Evolutionary conservation across 192 early-diverging fungal genomes (phyloP).

Genomic region (Dimargaris verticillata): DNA sequence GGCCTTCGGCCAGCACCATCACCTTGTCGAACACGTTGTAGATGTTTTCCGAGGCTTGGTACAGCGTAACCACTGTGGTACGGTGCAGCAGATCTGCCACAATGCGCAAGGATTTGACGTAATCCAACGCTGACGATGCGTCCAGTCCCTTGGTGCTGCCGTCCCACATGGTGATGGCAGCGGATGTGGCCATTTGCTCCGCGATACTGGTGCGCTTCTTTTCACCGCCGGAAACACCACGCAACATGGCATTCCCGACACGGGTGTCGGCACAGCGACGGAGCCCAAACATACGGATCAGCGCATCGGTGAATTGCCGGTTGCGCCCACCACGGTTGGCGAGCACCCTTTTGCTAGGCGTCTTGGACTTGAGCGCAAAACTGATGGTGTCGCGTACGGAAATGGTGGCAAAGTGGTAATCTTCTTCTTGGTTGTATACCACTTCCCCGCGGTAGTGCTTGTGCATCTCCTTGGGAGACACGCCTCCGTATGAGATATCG

Average conservation of each 20-base stretch:
- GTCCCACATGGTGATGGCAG: constrained; percentile 48
- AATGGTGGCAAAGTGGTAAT: constrained; percentile 61
- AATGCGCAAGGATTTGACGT: constrained; percentile 54
- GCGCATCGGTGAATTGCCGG: constrained; percentile 29
- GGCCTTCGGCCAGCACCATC: constrained; percentile 27
- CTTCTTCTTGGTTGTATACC: constrained; percentile 67
- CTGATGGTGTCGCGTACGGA: constrained; percentile 62
- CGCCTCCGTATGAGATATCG: constrained; percentile 45
- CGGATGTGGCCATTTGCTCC: constrained; percentile 49
- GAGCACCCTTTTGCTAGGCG: constrained; percentile 34
- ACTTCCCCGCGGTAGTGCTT: constrained; percentile 55
- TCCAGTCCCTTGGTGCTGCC: constrained; percentile 62
- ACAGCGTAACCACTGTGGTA: constrained; percentile 42
- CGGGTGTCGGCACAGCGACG: constrained; percentile 27
- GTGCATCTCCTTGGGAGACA: constrained; percentile 37
- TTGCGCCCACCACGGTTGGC: constrained; percentile 31
- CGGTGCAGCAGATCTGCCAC: constrained; percentile 50
- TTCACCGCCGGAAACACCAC: constrained; percentile 68
- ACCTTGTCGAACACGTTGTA: constrained; percentile 42
- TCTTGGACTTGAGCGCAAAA: constrained; percentile 60
- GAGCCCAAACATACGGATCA: constrained; percentile 35
- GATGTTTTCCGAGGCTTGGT: constrained; percentile 58
- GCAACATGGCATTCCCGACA: constrained; percentile 57
- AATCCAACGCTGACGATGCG: constrained; percentile 66
- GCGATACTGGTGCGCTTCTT: constrained; percentile 63